These are phyloP conservation scores for Pseudognaphalium luteoalbum DNA, from an alignment of 129 eudicot genomes.

Conservation along the genomic window DNA sequence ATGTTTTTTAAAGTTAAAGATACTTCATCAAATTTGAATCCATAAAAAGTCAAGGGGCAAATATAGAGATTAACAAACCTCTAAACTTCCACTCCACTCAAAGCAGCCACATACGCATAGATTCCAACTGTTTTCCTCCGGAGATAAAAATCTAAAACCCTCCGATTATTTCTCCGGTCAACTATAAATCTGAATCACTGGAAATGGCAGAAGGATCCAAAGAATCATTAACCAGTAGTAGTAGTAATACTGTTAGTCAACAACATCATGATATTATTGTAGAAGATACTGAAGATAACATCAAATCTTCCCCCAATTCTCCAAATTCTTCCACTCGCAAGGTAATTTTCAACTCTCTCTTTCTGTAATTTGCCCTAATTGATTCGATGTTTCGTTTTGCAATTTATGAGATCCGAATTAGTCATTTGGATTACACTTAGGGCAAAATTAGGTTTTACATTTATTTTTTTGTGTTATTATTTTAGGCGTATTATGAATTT, in stretches of 20 bases:
- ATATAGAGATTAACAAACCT: constrained; percentile 3
- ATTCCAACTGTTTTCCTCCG: constrained; percentile 33
- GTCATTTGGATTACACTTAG: constrained; percentile 19
- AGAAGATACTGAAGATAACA: constrained; percentile 65
- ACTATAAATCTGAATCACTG: constrained; percentile 7
- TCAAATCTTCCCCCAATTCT: constrained; percentile 73
- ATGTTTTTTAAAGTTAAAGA: too few relatives aligned
- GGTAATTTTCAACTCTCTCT: constrained; percentile 37
- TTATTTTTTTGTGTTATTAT: too few relatives aligned
- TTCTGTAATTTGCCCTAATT: background rate
- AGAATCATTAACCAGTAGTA: constrained; percentile 45
- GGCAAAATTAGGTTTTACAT: constrained; percentile 9
- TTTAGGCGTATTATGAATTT: background rate
- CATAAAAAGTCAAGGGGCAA: background rate
- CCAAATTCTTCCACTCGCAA: constrained; percentile 92
- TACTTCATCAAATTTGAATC: background rate
- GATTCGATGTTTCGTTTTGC: background rate
- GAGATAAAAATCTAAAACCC: constrained; percentile 13
- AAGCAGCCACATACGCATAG: constrained; percentile 19
- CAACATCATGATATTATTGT: constrained; percentile 42
- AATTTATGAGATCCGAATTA: constrained; percentile 20
- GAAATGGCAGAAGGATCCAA: constrained; percentile 69
- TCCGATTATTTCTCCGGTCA: constrained; percentile 25
- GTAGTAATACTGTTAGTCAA: constrained; percentile 32
- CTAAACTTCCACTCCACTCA: constrained; percentile 41